Base-by-base conservation (phyloP, 257 asterid genomes). In the Perilla frutescens region DNA sequence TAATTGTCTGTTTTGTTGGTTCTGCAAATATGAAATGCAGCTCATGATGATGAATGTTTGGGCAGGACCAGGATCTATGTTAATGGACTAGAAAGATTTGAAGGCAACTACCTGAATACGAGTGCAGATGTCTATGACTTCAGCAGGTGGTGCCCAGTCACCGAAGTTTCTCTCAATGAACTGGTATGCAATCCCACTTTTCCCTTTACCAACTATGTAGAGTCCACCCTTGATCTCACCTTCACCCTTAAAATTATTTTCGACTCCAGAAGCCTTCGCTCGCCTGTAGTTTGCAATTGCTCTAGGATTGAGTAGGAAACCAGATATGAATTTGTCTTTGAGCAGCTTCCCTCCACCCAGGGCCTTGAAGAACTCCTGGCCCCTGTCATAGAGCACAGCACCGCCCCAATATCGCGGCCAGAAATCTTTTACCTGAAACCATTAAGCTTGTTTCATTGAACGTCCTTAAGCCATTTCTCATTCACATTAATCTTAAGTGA, bases 381-480 rank as follows among this genome's bases (percentile, higher is more conserved):
- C 83, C 63, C 73, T 77, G 79, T 92, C 97, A 47, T 75, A 82
- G 53, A 92, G 83, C 76, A 92, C 88, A 8, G 32, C 84, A 0
- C 96, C 96, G 43, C 97, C 97, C 96, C 96, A 92, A 66, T 90
- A 92, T 75, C 89, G 84, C 0, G 97, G 97, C 97, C 97, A 92
- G 88, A 90, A 92, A 65, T 88, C 92, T 71, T 74, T 87, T 75
- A 92, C 89, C 97, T 92, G 80, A 70, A 71, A 62, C 12, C 45
- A 49, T 58, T 39, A 34, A 29, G 14, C 53, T 26, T 39, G 44
- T n/a, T 54, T 68, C 7, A 32, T 66, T 72, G 41, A 61, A 59
- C 64, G 48, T 68, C 2, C 26, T 60, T 34, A 56, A 51, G 68
- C 51, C 72, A 63, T 61, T 60, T 31, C 41, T 36, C 62, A 45